Base-by-base conservation (phyloP, 768 basidiomycete species). In the Chalciporus piperatus region DNA sequence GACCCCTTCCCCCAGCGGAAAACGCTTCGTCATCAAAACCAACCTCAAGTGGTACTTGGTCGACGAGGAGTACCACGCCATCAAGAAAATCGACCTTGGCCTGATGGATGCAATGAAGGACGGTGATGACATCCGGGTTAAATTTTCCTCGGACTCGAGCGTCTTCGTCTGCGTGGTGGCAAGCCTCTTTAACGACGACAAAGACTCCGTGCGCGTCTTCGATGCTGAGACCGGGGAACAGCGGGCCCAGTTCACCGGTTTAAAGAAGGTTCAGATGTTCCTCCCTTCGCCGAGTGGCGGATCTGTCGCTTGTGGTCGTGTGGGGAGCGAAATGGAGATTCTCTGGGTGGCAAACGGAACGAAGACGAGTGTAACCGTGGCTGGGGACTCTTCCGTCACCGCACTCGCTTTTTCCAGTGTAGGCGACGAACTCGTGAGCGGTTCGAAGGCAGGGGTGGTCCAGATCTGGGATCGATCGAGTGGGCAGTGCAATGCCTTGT, bases 381-480 rank as follows among this genome's bases (percentile, higher is more conserved):
- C 7, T 22, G 22, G 22, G 22, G 22, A 22, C 17, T 33, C 27
- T 11, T 39, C 38, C 1, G 23, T 51, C 17, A 38, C 28, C 0
- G 52, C 48, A 0, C 28, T 67, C 33, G 13, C 39, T 11, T 67
- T 66, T 44, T 63, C 64, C 10, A 44, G 41, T 8, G 50, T 59
- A 22, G 55, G 50, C 5, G 27, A 23, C 23, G 35, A 45, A 7
- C 48, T 67, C 37, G 53, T 61, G 20, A 60, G 65, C 0, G 67
- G 59, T 3, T 64, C 51, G n/a, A 1, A 49, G 23, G 20, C 45
- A 4, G 57, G 56, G 3, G 41, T 47, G 3, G 55, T 68, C 8
- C 52, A 32, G 0, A 16, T 68, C 16, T 68, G 61, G 65, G 58
- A 63, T 27, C 53, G 46, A 3, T 23, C 39, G 0, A 60, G 47